Evolutionary conservation across 2,329 filamentous ascomycete species (phyloP).

Genomic region (Fusarium dimerum): DNA sequence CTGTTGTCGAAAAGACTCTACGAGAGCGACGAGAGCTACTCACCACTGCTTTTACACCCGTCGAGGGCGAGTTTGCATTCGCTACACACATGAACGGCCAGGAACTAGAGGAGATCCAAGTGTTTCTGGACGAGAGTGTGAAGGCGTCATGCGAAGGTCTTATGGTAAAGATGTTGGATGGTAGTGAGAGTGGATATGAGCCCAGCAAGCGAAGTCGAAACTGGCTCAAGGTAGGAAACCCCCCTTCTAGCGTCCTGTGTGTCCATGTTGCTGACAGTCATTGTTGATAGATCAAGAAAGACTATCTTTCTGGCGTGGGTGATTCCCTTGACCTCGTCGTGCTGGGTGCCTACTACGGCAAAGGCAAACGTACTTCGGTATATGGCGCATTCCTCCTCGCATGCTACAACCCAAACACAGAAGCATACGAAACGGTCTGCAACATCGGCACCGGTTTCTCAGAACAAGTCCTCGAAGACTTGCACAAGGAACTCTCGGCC

Average conservation of each 20-base stretch:
- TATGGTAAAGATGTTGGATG: conserved; percentile 99
- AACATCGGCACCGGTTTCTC: conserved; percentile 98
- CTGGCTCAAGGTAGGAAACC: conserved; percentile 79
- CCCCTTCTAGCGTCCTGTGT: not conserved
- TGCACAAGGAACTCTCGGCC: conserved; percentile 73
- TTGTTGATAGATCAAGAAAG: conserved; percentile 79
- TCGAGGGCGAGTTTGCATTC: conserved; percentile 89
- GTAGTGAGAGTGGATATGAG: conserved; percentile 89
- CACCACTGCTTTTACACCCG: conserved; percentile 68
- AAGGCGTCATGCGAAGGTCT: conserved; percentile 95
- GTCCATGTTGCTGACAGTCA: conserved; percentile 58
- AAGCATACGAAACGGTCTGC: conserved; percentile 93
- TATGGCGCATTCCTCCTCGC: conserved; percentile 96
- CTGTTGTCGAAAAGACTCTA: conserved; percentile 83
- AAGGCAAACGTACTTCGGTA: conserved; percentile 91
- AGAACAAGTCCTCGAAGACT: conserved; percentile 86
- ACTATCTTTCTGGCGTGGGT: conserved; percentile 90
- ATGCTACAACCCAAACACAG: conserved; percentile 79
- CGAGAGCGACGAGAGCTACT: conserved; percentile 81
- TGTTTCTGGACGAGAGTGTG: conserved; percentile 88
- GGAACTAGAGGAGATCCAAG: conserved; percentile 91
- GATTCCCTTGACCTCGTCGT: conserved; percentile 97
- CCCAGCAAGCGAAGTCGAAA: conserved; percentile 95
- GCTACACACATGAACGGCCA: conserved; percentile 84
- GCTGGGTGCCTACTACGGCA: conserved; percentile 89